Conservation (phyloP, 441 rosid species). For the Populus hybrid region DNA sequence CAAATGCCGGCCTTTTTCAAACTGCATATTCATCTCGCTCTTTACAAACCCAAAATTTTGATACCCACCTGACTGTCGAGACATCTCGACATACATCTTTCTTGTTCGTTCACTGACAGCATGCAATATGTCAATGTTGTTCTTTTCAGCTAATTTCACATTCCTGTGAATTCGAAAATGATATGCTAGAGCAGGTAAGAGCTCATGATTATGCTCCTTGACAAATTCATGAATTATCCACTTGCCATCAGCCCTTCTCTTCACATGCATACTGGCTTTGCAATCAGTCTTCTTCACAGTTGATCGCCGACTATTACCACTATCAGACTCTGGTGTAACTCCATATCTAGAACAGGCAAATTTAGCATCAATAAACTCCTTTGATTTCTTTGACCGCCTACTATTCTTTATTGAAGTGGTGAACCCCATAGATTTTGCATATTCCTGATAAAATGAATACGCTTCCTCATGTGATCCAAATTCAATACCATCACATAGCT, state of each 20-base stretch:
- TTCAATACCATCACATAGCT: conserved; percentile 73
- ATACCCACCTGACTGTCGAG: conserved; percentile 72
- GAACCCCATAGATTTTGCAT: conserved; percentile 73
- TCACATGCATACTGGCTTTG: conserved; percentile 89
- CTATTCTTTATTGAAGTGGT: conserved; percentile 83
- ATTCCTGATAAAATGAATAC: conserved; percentile 77
- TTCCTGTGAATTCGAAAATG: conserved; percentile 76
- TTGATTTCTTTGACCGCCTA: conserved; percentile 70
- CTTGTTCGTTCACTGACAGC: conserved; percentile 85
- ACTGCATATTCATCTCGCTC: conserved; percentile 40
- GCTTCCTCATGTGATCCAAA: conserved; percentile 77
- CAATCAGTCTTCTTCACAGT: conserved; percentile 78
- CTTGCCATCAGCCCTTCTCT: conserved; percentile 74
- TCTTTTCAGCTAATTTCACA: conserved; percentile 75
- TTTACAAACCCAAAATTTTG: conserved; percentile 35
- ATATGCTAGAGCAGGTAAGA: conserved; percentile 75
- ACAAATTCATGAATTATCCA: conserved; percentile 77
- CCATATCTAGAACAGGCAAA: conserved; percentile 91
- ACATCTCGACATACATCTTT: conserved; percentile 82
- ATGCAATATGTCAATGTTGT: conserved; percentile 71
- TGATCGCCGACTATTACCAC: conserved; percentile 56
- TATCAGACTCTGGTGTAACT: conserved; percentile 67
- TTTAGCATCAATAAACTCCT: conserved; percentile 83
- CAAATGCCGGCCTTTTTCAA: conserved; percentile 50
- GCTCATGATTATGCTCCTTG: conserved; percentile 83